Percentiles rank a stretch among this genome's conserved stretches.
Evolutionary conservation across 257 asterid genomes (phyloP).

Genomic region (Linderniella brevidens): DNA sequence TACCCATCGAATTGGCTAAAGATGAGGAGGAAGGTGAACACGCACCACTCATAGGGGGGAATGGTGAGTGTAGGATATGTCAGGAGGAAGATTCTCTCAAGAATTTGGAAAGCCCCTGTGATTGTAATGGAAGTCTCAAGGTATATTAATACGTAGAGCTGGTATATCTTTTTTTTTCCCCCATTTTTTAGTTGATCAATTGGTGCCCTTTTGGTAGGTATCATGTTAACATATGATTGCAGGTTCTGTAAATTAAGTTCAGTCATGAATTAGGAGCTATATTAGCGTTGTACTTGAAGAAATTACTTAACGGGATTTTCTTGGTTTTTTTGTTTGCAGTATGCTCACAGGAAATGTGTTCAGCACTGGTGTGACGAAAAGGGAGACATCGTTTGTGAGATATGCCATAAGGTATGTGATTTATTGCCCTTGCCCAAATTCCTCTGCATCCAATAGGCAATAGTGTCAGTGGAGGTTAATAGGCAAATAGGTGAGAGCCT

Average conservation of each 20-base stretch:
- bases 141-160: background rate
- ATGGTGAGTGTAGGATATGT: slow-evolving; percentile 4
- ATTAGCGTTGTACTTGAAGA: too few relatives aligned
- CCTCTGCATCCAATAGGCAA: background rate
- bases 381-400: slow-evolving; percentile 40
- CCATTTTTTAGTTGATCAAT: too few relatives aligned
- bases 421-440: background rate
- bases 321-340: slow-evolving; percentile 18
- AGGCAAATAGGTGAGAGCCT: background rate
- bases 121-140: slow-evolving; percentile 5
- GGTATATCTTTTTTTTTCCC: too few relatives aligned
- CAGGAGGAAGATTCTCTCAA: slow-evolving; percentile 7
- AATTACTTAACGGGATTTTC: slow-evolving; percentile 1
- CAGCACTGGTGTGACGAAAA: slow-evolving; percentile 49
- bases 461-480: background rate
- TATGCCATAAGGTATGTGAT: slow-evolving; percentile 32
- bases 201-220: too few relatives aligned
- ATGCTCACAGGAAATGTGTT: slow-evolving; percentile 43
- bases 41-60: background rate
- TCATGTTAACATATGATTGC: too few relatives aligned
- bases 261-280: too few relatives aligned
- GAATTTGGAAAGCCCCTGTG: slow-evolving; percentile 7
- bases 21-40: background rate
- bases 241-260: too few relatives aligned
- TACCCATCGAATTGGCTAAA: background rate